phyloP scores from a whole-genome alignment of 192 early-diverging fungal species.

The Coemansia reversa region DNA sequence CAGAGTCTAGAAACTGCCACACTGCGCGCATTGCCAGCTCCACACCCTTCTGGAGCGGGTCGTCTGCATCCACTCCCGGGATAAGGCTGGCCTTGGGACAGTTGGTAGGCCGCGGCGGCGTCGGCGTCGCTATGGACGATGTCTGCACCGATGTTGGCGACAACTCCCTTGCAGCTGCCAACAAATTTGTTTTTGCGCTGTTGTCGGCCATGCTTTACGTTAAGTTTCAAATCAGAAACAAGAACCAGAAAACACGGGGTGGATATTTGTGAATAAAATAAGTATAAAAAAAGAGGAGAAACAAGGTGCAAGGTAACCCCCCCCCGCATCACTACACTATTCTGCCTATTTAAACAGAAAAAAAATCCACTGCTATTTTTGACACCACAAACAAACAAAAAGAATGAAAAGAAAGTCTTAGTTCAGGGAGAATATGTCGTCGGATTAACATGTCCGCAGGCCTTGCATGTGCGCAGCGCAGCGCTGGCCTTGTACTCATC shows the following conservation, averaged over 20 bases:
- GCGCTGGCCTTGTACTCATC: conserved; percentile 68
- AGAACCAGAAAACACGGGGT: no score
- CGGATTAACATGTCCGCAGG: conserved; percentile 64
- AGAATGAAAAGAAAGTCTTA: background rate
- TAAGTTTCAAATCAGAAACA: no score
- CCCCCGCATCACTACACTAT: no score
- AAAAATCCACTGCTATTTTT: no score
- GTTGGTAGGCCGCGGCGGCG: background rate
- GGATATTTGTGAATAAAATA: no score
- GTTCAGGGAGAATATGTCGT: conserved; percentile 19
- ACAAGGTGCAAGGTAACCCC: no score
- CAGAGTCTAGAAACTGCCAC: conserved; percentile 76
- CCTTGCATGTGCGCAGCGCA: conserved; percentile 75
- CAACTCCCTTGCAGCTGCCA: background rate
- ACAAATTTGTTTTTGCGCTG: no score
- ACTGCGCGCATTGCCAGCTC: conserved; percentile 60
- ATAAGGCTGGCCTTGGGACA: conserved; percentile 17
- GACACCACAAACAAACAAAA: background rate
- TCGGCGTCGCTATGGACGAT: background rate
- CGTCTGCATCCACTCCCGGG: conserved; percentile 28
- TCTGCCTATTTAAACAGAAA: background rate
- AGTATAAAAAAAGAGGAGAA: no score
- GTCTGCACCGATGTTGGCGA: background rate
- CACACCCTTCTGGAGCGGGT: conserved; percentile 59
- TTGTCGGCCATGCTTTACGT: no score